A percentile compares a stretch with the other conserved stretches of the same genome.
Conservation (phyloP, 495 filamentous ascomycete species). For the Ramalina peruviana region DNA sequence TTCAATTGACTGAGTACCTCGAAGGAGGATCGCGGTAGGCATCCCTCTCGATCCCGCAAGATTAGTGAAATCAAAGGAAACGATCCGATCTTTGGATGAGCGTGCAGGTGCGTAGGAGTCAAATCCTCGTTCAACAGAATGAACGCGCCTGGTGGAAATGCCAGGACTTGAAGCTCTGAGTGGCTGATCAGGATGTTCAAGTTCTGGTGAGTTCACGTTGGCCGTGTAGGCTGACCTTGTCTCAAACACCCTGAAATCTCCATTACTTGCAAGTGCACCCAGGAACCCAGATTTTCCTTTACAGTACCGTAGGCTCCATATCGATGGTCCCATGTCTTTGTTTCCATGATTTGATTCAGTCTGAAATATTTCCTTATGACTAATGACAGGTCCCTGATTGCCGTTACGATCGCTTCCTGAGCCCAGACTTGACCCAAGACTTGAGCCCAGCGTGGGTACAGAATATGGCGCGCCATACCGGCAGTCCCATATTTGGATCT, state of each 20-base stretch:
- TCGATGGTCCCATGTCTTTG: constrained; percentile 31
- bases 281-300: constrained; percentile 59
- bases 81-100: constrained; percentile 49
- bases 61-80: constrained; percentile 77
- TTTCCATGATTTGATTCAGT: constrained; percentile 39
- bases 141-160: constrained; percentile 34
- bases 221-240: constrained; percentile 45
- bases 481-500: constrained; percentile 79
- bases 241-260: constrained; percentile 62
- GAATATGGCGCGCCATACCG: constrained; percentile 45
- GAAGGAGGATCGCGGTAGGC: constrained; percentile 51
- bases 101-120: constrained; percentile 29
- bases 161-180: constrained; percentile 23
- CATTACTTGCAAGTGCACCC: constrained; percentile 61
- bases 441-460: constrained; percentile 25
- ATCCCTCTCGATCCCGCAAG: constrained; percentile 41
- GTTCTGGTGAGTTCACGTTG: constrained; percentile 16
- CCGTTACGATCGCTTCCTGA: constrained; percentile 16
- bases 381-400: constrained; percentile 42
- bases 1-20: constrained; percentile 52
- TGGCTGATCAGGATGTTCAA: constrained; percentile 12
- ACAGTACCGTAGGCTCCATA: constrained; percentile 71
- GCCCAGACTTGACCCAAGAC: constrained; percentile 12
- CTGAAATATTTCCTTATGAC: constrained; percentile 51
- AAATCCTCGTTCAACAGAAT: constrained; percentile 32